Percentiles rank a stretch among this genome's conserved stretches.
phyloP scores from a whole-genome alignment of 106 monocot species.

The Dioscorea dumetorum region DNA sequence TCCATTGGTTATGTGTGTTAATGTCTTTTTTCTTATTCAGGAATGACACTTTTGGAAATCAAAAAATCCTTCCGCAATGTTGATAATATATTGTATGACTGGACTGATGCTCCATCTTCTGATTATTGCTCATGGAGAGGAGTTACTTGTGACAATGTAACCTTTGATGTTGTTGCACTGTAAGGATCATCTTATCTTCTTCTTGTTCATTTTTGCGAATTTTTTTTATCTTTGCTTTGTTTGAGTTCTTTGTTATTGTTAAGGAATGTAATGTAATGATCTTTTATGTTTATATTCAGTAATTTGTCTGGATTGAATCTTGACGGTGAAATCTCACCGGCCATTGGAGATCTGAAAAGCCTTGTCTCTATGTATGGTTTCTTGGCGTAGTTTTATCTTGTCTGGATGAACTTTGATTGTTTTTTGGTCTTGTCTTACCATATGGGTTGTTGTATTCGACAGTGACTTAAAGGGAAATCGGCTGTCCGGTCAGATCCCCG shows the following conservation, averaged over 20 bases:
- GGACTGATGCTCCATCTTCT: slow-evolving; percentile 40
- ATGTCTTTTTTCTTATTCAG: slow-evolving; percentile 13
- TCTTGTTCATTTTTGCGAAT: too few species aligned
- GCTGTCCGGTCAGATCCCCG: slow-evolving; percentile 83
- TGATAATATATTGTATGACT: slow-evolving; percentile 66
- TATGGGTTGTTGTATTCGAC: slow-evolving; percentile 1
- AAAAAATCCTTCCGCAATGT: slow-evolving; percentile 83
- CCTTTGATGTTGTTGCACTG: slow-evolving; percentile 75
- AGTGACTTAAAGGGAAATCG: slow-evolving; percentile 73
- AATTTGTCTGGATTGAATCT: slow-evolving; percentile 85
- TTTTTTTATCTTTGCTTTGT: neutral
- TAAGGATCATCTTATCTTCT: slow-evolving; percentile 19
- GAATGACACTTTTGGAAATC: slow-evolving; percentile 65
- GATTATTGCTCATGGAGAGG: slow-evolving; percentile 91
- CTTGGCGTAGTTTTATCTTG: neutral
- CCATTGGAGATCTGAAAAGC: slow-evolving; percentile 63
- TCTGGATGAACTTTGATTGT: neutral
- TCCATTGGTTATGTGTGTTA: neutral
- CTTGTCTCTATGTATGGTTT: slow-evolving; percentile 51
- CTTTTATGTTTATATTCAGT: slow-evolving; percentile 25
- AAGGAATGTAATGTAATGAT: neutral
- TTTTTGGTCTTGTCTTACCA: neutral
- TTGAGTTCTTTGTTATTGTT: neutral
- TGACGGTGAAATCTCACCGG: slow-evolving; percentile 83
- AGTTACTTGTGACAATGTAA: slow-evolving; percentile 74